phyloP scores from a whole-genome alignment of 495 filamentous ascomycete genomes.

The Rostrohypoxylon terebratum region DNA sequence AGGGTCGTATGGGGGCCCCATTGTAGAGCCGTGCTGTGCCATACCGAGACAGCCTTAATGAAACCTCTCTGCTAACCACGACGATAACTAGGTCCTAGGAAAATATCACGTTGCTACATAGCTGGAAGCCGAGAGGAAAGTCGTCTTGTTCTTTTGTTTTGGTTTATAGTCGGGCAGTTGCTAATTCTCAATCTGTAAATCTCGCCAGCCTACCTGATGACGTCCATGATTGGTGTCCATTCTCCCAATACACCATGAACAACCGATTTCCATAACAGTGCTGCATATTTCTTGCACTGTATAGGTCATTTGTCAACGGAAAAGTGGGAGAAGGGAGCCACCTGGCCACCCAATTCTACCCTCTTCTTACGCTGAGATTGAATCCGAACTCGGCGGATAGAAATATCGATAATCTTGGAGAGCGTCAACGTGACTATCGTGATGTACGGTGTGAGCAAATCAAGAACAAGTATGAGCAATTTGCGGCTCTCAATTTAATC shows the following conservation, averaged over 20 bases:
- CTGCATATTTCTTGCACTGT: not conserved
- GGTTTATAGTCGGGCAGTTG: too few relatives aligned
- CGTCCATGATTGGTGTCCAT: not conserved
- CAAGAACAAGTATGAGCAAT: too few relatives aligned
- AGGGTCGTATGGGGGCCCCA: not conserved
- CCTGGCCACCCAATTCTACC: too few relatives aligned
- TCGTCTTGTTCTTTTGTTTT: not conserved
- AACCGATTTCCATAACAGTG: not conserved
- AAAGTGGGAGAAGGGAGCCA: not conserved
- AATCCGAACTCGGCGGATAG: not conserved
- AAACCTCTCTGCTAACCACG: not conserved
- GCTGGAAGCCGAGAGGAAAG: too few relatives aligned
- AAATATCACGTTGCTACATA: too few relatives aligned
- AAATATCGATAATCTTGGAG: conserved; percentile 71
- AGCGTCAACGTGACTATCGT: too few relatives aligned
- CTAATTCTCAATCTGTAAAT: too few relatives aligned
- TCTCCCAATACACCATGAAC: not conserved
- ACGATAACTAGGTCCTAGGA: too few relatives aligned
- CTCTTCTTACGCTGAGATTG: not conserved
- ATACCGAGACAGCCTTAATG: not conserved
- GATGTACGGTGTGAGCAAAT: too few relatives aligned
- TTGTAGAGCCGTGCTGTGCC: not conserved
- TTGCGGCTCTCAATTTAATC: too few relatives aligned
- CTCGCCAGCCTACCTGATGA: too few relatives aligned
- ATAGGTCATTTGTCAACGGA: not conserved